Base-by-base conservation (phyloP, 2,329 filamentous ascomycete genomes). In the Aspergillus fumigatiaffinis region DNA sequence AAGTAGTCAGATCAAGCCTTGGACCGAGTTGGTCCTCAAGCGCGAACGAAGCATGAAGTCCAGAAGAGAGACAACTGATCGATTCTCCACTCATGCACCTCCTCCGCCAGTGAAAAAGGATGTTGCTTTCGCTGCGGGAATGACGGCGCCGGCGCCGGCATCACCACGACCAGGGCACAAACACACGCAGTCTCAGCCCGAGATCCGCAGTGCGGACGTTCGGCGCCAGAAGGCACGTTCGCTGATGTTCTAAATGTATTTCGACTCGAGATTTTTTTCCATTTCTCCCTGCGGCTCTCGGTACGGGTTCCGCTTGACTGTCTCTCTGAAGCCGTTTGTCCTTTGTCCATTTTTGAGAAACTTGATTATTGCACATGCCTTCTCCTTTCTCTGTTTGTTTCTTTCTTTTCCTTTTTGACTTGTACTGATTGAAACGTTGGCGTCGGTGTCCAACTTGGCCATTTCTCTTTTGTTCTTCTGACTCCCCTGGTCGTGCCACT, bases 11-110 rank as follows among this genome's bases (percentile, higher is more conserved):
- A 71, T 75, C 55, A 85, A 83, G 66, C 78, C 79, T n/a, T 87
- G 85, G 85, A 84, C 84, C 0, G 83, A 86, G 53, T 74, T 86
- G 63, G 83, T 87, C 4, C 77, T 87, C 44, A 76, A 75, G 59
- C 73, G 74, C n/a, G 77, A 79, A 61, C 71, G 72, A 51, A 76
- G 68, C 56, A 66, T 70, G 55, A 74, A 72, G 50, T 23, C 67
- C 9, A 71, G 69, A 44, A 67, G 68, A 28, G 66, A 70, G 29
- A 68, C 67, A 17, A 59, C 60, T 12, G 70, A 69, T 53, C 68
- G 66, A 29, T 57, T 66, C 28, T 60, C 62, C 48, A 57, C 59
- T 17, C 67, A 53, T 35, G 56, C 50, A 8, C 57, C 63, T 38
- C 65, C 63, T n/a, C 65, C 70, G 9, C 65, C 66, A 48, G 58